Evolutionary conservation across 192 early-diverging fungal genomes (phyloP), one percentile per base, ranked within the genome.

Genomic region (Coemansia sp.): DNA sequence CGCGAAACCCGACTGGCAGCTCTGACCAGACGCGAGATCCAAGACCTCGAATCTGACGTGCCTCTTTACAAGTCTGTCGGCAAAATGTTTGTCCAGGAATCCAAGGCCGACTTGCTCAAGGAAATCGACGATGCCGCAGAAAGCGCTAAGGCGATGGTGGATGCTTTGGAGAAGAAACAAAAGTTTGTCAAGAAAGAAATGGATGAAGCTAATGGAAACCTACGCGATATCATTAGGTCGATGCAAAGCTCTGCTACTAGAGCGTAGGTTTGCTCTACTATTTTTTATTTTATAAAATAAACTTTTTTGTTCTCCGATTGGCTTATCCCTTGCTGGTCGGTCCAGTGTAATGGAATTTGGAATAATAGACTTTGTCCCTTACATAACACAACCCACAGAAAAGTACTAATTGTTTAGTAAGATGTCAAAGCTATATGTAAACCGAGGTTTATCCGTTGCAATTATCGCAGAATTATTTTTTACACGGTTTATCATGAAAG

Each of bases 71-170:
- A 59, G 40, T 65, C 67, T 15, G 58, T 70, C 34, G 73, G 73
- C 50, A 77, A 77, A 50, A 77, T 77, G 72, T 77, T 77, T 49
- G 46, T 70, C 20, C 66, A 69, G 28, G 73, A 65, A 26, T 45
- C 29, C 44, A 64, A 66, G 43, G 55, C 46, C 19, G 47, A 28
- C 4, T 14, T 77, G 14, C 41, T 70, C 13, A 49, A 58, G 25
- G 73, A 65, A 19, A 59, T 77, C 11, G 48, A 50, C n/a, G 46
- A 53, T 50, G 44, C 46, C 29, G 48, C 62, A 0, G 33, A 39
- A 0, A 46, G 60, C 18, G 27, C 54, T 5, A 36, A 36, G 7
- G 39, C 46, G 9, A 29, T 70, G 24, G 22, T 60, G 7, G 44
- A 58, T 19, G 73, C 67, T 0, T 48, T 77, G 3, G 62, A 77